Conservation (phyloP, 2,329 filamentous ascomycete species). For the Blastomyces parvus region DNA sequence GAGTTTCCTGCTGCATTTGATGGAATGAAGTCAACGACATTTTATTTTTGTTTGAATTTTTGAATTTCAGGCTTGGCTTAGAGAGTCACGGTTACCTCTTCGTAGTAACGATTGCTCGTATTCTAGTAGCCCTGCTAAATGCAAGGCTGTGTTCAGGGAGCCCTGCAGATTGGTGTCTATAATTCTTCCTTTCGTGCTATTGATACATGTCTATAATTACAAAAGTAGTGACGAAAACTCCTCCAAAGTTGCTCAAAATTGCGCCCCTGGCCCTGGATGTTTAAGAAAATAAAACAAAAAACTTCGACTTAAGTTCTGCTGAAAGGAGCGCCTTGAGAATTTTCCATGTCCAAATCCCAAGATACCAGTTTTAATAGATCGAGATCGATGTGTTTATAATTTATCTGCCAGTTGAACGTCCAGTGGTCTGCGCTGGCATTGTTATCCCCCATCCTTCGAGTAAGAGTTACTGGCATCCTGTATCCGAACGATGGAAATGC, state of each 20-base stretch:
- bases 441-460: conserved; percentile 21
- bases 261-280: not conserved
- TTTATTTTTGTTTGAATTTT: not conserved
- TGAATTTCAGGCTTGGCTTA: not conserved
- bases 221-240: not conserved
- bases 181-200: not conserved
- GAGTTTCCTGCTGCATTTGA: not conserved
- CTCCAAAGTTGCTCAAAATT: not conserved
- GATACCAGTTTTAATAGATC: conserved; percentile 8
- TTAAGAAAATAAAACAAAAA: not conserved
- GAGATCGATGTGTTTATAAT: conserved; percentile 32
- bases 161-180: not conserved
- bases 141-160: not conserved
- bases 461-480: conserved; percentile 20
- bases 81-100: not conserved
- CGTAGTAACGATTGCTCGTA: not conserved
- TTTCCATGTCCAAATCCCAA: not conserved
- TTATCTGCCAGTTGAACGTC: conserved; percentile 32
- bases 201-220: not conserved
- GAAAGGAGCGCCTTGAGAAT: not conserved
- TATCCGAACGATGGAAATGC: conserved; percentile 12
- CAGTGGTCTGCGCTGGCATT: conserved; percentile 12
- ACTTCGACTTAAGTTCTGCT: not conserved
- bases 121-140: not conserved
- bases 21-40: not conserved